These are phyloP conservation scores for Rubroboletus pulcherrimus DNA, from an alignment of 768 basidiomycete species.

Conservation along the genomic window DNA sequence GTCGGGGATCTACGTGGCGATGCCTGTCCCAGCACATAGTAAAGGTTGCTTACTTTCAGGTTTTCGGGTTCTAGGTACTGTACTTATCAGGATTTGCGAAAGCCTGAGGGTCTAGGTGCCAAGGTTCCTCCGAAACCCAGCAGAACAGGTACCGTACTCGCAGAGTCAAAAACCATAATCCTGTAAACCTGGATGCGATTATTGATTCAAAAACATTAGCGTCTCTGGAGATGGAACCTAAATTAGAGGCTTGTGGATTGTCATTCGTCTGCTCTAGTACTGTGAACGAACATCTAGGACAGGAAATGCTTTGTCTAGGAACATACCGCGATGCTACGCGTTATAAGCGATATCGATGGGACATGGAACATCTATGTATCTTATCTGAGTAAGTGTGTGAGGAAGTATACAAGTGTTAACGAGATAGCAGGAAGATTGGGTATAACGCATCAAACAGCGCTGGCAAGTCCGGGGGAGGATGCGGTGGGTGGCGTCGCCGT, in stretches of 20 bases:
- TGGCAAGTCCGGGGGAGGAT: not conserved
- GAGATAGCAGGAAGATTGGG: not conserved
- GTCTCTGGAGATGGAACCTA: not conserved
- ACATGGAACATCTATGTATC: constrained; percentile 6
- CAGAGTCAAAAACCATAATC: not conserved
- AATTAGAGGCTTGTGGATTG: not conserved
- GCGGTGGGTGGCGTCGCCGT: not conserved
- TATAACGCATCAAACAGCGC: not conserved
- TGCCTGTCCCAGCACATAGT: too few relatives aligned
- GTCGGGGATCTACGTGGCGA: too few relatives aligned
- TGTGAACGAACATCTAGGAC: not conserved
- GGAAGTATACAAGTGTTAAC: constrained; percentile 5
- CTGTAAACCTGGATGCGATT: not conserved
- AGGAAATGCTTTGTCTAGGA: constrained; percentile 2
- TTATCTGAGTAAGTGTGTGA: not conserved
- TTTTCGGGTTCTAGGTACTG: not conserved
- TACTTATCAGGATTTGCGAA: not conserved
- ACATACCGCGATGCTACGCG: constrained; percentile 7
- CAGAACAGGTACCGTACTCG: not conserved
- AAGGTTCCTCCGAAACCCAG: not conserved
- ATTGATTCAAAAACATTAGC: not conserved
- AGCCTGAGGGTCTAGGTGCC: not conserved
- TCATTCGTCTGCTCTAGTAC: not conserved
- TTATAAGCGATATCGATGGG: not conserved
- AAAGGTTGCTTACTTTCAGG: too few relatives aligned